Conservation (phyloP, 2,329 filamentous ascomycete genomes). For the Ampelomyces quisqualis region DNA sequence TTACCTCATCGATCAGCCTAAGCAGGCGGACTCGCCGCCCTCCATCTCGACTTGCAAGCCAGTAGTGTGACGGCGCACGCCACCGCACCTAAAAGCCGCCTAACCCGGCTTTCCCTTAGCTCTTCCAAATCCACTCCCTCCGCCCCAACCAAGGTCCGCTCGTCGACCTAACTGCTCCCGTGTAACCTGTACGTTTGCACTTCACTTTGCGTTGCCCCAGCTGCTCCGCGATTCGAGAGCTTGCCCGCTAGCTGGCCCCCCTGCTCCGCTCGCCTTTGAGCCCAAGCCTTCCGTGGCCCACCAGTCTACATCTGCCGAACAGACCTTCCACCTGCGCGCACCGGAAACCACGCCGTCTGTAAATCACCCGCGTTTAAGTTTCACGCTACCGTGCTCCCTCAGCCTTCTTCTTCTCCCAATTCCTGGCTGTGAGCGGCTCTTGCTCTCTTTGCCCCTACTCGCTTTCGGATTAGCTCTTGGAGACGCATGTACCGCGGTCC, state of each 20-base stretch:
- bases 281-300: constrained; percentile 44
- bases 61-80: constrained; percentile 43
- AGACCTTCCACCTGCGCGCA: constrained; percentile 39
- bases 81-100: constrained; percentile 31
- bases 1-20: constrained; percentile 40
- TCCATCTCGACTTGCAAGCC: constrained; percentile 36
- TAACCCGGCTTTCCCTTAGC: constrained; percentile 36
- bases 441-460: constrained; percentile 31
- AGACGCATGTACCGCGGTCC: constrained; percentile 39
- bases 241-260: constrained; percentile 24
- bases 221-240: constrained; percentile 42
- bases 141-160: constrained; percentile 27
- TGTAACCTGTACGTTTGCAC: constrained; percentile 42
- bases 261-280: constrained; percentile 34
- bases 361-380: constrained; percentile 53
- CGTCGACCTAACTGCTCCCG: constrained; percentile 39
- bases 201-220: constrained; percentile 33
- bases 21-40: constrained; percentile 34
- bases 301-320: constrained; percentile 45
- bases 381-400: constrained; percentile 46
- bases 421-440: constrained; percentile 39
- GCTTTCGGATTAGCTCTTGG: constrained; percentile 29
- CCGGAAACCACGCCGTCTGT: constrained; percentile 47
- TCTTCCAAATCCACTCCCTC: constrained; percentile 34
- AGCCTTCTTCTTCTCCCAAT: constrained; percentile 39